Base-by-base conservation (phyloP, 2,329 filamentous ascomycete species). In the Ophiognomonia clavigignenti-juglandacearum region DNA sequence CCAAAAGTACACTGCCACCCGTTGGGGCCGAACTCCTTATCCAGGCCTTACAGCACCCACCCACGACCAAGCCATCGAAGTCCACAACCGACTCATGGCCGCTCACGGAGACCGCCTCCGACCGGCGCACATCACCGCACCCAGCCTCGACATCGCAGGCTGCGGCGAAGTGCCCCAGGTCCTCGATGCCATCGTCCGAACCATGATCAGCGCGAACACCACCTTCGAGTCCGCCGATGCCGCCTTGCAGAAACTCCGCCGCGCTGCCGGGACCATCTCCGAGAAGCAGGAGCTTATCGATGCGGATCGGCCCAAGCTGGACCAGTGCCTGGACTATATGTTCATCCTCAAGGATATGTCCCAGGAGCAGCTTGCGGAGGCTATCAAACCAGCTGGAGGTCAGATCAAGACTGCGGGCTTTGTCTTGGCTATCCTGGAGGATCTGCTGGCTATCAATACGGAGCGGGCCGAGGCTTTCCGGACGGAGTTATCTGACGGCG, bases 361-460 rank as follows among this genome's bases (percentile, higher is more conserved):
- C 1, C 61, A 78, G 4, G 69, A 76, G 32, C 78, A 85, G 6
- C 70, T 93, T n/a, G 78, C 77, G 38, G 68, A 83, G 42, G 78
- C 85, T 0, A 89, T 93, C 58, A 82, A 80, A 55, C 66, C 69
- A 7, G 87, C 86, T 9, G 89, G 89, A 0, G 69, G 91, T 2
- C 84, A 81, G 3, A 75, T 78, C n/a, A 72, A 73, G 14, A 93
- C 91, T 64, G 83, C 80, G 50, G 82, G 76, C 43, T 73, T 83
- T 54, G 88, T 95, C 58, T 89, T 91, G 61, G 65, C 67, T 14
- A 88, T 88, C 29, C 70, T 95, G 8, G 78, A 88, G 43, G 80
- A 82, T 64, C 84, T 90, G 0, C 81, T 85, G 58, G 69, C 80
- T 37, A 82, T 88, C 55, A 88, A 88, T 45, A 68, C 79, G 22